Base-by-base conservation (phyloP, 192 early-diverging fungal genomes). In the Backusella circina region DNA sequence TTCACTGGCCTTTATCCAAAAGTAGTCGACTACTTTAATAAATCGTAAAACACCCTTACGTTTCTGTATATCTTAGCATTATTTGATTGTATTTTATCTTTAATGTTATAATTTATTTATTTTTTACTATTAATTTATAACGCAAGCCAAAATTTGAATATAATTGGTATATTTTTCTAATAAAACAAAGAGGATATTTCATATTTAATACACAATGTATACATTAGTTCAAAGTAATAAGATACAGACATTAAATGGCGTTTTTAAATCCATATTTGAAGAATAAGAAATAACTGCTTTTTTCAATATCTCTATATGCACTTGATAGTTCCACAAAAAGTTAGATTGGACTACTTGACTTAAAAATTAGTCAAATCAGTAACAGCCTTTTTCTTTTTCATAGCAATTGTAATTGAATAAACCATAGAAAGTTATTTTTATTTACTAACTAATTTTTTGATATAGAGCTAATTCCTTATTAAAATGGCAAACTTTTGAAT, bases 1-100 rank as follows among this genome's bases (percentile, higher is more conserved):
- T 75, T 75, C 23, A 67, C 39, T 54, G 66, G 66, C 5, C 47
- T 75, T 12, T 67, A 67, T 23, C 74, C 74, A 31, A 75, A 75
- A 50, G 41, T 75, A 8, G 39, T 75, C 18, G 74, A 75, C 5
- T 30, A 38, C 3, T 75, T 26, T 64, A 77, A 70, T 36, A 37
- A 23, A 0, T 21, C 54, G 13, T 61, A 61, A 28, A 26, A 61
- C 54, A 9, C 26, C 13, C 8, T 26, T 61, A 12, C 3, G 4
- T 13, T 61, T 12, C 3, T 13, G 12, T 61, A 28, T 61, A 61
- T 23, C 12, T 61, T 12, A 26, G 2, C 21, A 61, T 28, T 28
- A 61, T 12, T 26, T 61, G 9, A 12, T 61, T 28, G 21, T 61
- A 61, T 61, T 61, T 61, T 26, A 61, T 28, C 10, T 61, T 61